A percentile compares a stretch with the other conserved stretches of the same genome.
These are phyloP conservation scores for Nicotiana sylvestris DNA, from an alignment of 257 asterid species.

Conservation along the genomic window DNA sequence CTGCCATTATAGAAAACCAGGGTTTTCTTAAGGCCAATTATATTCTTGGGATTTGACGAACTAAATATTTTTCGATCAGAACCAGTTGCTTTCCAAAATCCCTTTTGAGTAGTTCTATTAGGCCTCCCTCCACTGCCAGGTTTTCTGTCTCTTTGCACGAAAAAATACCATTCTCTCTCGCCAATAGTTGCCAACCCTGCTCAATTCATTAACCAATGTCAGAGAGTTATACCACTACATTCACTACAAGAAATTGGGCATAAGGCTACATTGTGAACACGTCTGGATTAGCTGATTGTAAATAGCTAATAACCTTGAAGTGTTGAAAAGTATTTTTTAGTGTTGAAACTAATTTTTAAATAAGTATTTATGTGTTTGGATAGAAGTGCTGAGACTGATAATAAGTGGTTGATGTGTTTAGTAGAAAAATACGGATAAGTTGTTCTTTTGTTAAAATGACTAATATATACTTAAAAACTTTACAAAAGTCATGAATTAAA, in stretches of 20 bases:
- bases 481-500: no score
- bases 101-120: slow-evolving; percentile 53
- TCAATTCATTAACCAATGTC: background rate
- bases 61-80: slow-evolving; percentile 52
- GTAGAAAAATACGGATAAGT: no score
- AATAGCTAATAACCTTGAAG: background rate
- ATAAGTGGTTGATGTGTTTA: no score
- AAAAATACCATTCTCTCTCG: slow-evolving; percentile 76
- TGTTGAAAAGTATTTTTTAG: no score
- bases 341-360: no score
- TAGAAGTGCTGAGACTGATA: no score
- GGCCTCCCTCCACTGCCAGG: slow-evolving; percentile 76
- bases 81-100: slow-evolving; percentile 84
- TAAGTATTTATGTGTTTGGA: no score
- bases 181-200: slow-evolving; percentile 67
- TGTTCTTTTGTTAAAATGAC: no score
- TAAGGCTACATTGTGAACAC: background rate
- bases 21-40: slow-evolving; percentile 58
- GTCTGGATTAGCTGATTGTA: background rate
- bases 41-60: slow-evolving; percentile 37
- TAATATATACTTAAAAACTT: no score
- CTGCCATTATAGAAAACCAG: slow-evolving; percentile 68
- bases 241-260: background rate
- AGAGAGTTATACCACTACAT: background rate
- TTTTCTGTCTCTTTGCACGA: slow-evolving; percentile 55